Percentiles rank a stretch among this genome's conserved stretches.
Evolutionary conservation across 1,284 basidiomycete species (phyloP).

Genomic region (Naganishia sp.): DNA sequence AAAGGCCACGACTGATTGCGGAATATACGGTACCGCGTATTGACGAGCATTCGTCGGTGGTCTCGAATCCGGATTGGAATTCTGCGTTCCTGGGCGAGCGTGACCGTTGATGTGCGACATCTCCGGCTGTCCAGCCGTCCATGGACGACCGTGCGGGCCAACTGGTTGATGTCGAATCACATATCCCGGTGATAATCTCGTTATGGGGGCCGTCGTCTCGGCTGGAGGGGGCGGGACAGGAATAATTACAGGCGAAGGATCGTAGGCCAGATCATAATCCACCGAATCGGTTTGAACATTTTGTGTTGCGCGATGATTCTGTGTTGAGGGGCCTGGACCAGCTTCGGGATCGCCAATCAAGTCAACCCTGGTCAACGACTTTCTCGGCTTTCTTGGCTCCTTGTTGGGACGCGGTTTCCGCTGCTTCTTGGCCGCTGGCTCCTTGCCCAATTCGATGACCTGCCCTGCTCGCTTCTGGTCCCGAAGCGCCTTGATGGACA

Average conservation of each 20-base stretch:
- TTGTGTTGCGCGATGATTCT: slow-evolving; percentile 3
- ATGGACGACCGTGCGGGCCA: slow-evolving; percentile 23
- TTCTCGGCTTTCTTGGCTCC: slow-evolving; percentile 43
- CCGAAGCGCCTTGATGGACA: slow-evolving; percentile 57
- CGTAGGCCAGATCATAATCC: background rate
- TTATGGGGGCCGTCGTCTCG: background rate
- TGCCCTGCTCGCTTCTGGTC: slow-evolving; percentile 52
- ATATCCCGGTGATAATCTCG: slow-evolving; percentile 10
- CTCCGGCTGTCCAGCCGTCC: slow-evolving; percentile 10
- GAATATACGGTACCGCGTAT: slow-evolving; percentile 1
- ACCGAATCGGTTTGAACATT: no score
- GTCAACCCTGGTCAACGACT: slow-evolving; percentile 13
- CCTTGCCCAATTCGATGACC: slow-evolving; percentile 53
- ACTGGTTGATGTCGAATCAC: slow-evolving; percentile 13
- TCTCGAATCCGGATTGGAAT: slow-evolving; percentile 15
- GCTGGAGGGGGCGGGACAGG: no score
- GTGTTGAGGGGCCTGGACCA: slow-evolving; percentile 18
- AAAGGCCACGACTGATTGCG: slow-evolving; percentile 1
- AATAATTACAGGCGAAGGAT: background rate
- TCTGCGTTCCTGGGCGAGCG: slow-evolving; percentile 5
- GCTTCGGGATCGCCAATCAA: slow-evolving; percentile 13
- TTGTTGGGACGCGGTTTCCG: background rate
- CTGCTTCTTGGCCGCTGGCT: slow-evolving; percentile 35
- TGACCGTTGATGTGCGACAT: slow-evolving; percentile 7
- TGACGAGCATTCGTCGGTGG: background rate